Percentiles rank a stretch among this genome's conserved stretches.
phyloP scores from a whole-genome alignment of 805 yeast species.

The Saccharomycopsis sp. region DNA sequence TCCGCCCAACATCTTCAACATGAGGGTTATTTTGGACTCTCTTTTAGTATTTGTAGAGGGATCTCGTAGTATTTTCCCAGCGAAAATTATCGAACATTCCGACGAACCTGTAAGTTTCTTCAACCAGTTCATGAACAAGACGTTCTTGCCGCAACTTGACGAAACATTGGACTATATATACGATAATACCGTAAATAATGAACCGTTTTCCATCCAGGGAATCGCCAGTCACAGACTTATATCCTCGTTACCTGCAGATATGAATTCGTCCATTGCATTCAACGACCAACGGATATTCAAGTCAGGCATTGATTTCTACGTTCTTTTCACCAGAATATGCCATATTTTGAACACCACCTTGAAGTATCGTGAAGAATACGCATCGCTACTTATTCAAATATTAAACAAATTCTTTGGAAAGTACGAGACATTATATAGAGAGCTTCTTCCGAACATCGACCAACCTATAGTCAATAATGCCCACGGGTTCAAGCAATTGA shows the following conservation, averaged over 20 bases:
- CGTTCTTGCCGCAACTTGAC: constrained; percentile 60
- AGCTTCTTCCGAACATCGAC: constrained; percentile 22
- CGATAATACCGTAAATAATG: constrained; percentile 37
- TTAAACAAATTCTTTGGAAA: constrained; percentile 32
- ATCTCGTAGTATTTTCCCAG: constrained; percentile 37
- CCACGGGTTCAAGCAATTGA: constrained; percentile 24
- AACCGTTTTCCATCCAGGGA: constrained; percentile 26
- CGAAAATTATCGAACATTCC: constrained; percentile 19
- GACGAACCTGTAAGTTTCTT: constrained; percentile 43
- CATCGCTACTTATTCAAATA: constrained; percentile 36
- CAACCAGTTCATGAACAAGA: constrained; percentile 53
- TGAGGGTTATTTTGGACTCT: constrained; percentile 71
- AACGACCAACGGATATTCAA: constrained; percentile 30
- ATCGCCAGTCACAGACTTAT: constrained; percentile 8
- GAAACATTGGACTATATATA: constrained; percentile 49
- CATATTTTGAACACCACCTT: constrained; percentile 53
- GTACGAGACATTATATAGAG: constrained; percentile 29
- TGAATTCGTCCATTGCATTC: constrained; percentile 19
- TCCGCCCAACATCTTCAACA: constrained; percentile 67
- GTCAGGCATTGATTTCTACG: constrained; percentile 42
- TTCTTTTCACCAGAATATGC: constrained; percentile 42
- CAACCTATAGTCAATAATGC: constrained; percentile 22
- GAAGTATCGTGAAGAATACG: constrained; percentile 50
- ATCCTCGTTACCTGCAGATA: neutral
- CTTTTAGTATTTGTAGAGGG: constrained; percentile 64